These are phyloP conservation scores for Monosporascus sp. DNA, from an alignment of 2,329 filamentous ascomycete genomes.

Conservation along the genomic window DNA sequence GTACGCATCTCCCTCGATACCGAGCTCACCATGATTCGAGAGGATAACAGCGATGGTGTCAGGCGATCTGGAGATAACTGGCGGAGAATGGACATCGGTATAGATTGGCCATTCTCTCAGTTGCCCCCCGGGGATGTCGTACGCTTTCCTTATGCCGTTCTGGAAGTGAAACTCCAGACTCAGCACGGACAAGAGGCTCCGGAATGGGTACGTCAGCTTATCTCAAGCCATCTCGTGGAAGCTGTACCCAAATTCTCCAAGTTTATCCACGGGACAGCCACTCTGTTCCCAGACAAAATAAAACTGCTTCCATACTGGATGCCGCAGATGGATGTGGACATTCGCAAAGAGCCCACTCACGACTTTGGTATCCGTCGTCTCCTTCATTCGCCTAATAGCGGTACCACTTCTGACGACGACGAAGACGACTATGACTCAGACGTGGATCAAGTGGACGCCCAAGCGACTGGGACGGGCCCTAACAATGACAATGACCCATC, in stretches of 20 bases:
- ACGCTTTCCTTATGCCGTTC: constrained; percentile 89
- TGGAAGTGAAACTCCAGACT: constrained; percentile 97
- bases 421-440: constrained; percentile 69
- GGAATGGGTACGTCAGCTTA: constrained; percentile 92
- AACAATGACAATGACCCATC: constrained; percentile 14
- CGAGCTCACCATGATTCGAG: constrained; percentile 88
- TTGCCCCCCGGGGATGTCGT: constrained; percentile 79
- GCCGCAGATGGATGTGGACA: constrained; percentile 97
- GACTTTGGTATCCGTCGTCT: constrained; percentile 86
- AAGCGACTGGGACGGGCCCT: constrained; percentile 13
- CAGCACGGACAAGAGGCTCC: constrained; percentile 92
- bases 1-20: constrained; percentile 97
- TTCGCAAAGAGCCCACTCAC: constrained; percentile 84
- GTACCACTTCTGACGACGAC: constrained; percentile 71
- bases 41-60: constrained; percentile 86
- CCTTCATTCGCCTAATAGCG: constrained; percentile 66
- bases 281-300: constrained; percentile 80
- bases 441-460: constrained; percentile 48
- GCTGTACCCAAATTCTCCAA: constrained; percentile 99
- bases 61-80: constrained; percentile 79
- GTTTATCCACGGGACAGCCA: constrained; percentile 93
- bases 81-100: constrained; percentile 94
- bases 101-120: constrained; percentile 91
- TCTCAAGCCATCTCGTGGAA: constrained; percentile 89
- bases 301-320: constrained; percentile 93